phyloP scores from a whole-genome alignment of 2,329 filamentous ascomycete species.

The Didymella arachidicola region DNA sequence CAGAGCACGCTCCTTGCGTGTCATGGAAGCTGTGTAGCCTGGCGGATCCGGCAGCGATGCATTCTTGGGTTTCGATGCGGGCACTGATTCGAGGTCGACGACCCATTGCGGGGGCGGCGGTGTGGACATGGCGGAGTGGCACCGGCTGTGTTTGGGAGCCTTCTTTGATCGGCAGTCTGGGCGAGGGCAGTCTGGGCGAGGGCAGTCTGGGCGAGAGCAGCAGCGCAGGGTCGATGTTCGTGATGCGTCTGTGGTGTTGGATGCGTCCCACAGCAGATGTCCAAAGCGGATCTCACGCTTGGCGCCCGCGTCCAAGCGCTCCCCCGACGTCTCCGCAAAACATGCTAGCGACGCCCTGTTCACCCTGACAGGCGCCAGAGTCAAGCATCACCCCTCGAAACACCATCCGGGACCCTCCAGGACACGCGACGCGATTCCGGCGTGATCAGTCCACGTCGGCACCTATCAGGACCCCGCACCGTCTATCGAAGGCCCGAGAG shows the following conservation, averaged over 20 bases:
- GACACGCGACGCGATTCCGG: background rate
- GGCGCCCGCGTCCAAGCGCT: conserved; percentile 30
- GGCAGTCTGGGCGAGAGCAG: background rate
- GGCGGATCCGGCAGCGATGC: conserved; percentile 81
- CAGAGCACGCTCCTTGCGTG: conserved; percentile 50
- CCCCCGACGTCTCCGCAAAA: conserved; percentile 32
- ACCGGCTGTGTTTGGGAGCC: background rate
- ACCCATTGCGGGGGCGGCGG: conserved; percentile 78
- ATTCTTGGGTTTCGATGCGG: conserved; percentile 70
- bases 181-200: background rate
- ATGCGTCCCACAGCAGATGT: conserved; percentile 5
- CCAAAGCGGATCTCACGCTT: conserved; percentile 6
- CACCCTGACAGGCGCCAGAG: conserved; percentile 14
- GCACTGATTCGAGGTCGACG: conserved; percentile 75
- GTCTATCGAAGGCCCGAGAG: conserved; percentile 25
- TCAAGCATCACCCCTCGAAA: background rate
- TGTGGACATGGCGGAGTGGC: conserved; percentile 2
- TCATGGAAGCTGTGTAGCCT: conserved; percentile 70
- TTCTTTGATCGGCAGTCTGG: background rate
- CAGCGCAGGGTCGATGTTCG: background rate
- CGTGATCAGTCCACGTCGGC: conserved; percentile 17
- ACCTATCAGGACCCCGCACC: conserved; percentile 26
- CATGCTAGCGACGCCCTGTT: conserved; percentile 17
- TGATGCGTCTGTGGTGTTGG: conserved; percentile 5
- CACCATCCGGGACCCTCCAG: conserved; percentile 10